These are phyloP conservation scores for Venustampulla echinocandica DNA, from an alignment of 495 filamentous ascomycete genomes.

Conservation along the genomic window DNA sequence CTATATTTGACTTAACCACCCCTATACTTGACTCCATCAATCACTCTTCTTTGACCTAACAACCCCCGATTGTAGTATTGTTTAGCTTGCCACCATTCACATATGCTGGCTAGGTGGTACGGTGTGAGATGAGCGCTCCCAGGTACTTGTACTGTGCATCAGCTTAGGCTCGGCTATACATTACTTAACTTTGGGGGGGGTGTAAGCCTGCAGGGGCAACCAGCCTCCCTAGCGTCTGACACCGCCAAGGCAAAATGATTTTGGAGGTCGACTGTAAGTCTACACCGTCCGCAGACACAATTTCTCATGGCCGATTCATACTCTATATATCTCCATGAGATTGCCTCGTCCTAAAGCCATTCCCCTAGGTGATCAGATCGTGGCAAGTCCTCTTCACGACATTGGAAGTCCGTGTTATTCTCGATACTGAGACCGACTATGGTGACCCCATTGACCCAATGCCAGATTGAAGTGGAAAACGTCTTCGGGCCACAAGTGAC, in stretches of 20 bases:
- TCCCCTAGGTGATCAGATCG: not conserved
- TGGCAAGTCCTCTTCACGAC: not conserved
- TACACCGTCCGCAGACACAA: not conserved
- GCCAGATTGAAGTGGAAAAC: not conserved
- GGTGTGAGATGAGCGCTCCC: not conserved
- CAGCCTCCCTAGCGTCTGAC: no score
- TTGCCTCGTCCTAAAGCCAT: not conserved
- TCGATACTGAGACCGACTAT: not conserved
- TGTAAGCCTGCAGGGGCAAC: not conserved
- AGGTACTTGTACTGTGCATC: not conserved
- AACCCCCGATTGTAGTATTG: no score
- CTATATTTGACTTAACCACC: no score
- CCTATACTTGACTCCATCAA: no score
- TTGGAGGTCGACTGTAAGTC: not conserved
- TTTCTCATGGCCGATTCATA: not conserved
- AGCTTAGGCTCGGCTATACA: not conserved
- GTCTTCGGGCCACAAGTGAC: slow-evolving; percentile 1
- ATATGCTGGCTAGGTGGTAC: no score
- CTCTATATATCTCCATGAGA: not conserved
- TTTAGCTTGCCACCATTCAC: no score
- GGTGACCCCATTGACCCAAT: not conserved
- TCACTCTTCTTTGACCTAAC: no score
- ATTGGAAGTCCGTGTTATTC: not conserved
- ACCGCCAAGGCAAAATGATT: not conserved
- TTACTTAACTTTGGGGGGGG: no score